phyloP scores from a whole-genome alignment of 2,329 filamentous ascomycete species.

The Neospermospora avenae region DNA sequence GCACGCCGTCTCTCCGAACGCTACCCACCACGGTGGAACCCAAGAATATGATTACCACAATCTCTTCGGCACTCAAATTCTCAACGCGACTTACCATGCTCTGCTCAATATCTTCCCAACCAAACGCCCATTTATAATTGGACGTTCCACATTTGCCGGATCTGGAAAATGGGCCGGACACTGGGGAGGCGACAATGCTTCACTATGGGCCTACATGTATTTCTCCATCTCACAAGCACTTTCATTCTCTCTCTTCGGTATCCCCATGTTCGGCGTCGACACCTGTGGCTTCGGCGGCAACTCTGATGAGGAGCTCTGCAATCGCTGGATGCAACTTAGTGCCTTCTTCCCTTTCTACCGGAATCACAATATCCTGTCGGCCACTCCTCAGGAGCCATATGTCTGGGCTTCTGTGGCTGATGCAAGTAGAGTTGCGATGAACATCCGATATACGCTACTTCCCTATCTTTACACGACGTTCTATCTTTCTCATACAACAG shows the following conservation, averaged over 20 bases:
- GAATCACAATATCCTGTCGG: constrained; percentile 66
- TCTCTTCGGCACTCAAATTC: constrained; percentile 70
- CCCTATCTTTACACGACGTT: constrained; percentile 77
- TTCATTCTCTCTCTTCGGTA: constrained; percentile 69
- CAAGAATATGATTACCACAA: constrained; percentile 83
- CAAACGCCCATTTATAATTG: constrained; percentile 81
- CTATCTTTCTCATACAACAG: constrained; percentile 61
- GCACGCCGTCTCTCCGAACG: constrained; percentile 72
- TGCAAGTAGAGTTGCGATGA: constrained; percentile 64
- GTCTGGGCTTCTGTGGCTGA: constrained; percentile 63
- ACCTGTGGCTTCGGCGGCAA: constrained; percentile 70
- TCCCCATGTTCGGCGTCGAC: constrained; percentile 74
- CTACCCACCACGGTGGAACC: constrained; percentile 70
- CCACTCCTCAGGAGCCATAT: constrained; percentile 68
- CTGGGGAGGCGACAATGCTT: constrained; percentile 77
- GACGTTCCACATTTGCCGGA: constrained; percentile 76
- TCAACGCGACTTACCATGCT: constrained; percentile 66
- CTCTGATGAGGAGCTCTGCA: constrained; percentile 65
- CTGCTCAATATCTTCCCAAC: constrained; percentile 41
- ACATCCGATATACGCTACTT: constrained; percentile 66
- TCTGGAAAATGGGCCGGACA: constrained; percentile 74
- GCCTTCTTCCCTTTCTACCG: constrained; percentile 78
- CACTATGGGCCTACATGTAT: constrained; percentile 70
- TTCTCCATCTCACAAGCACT: constrained; percentile 76
- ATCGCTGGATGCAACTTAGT: constrained; percentile 68